Percentiles rank a stretch among this genome's conserved stretches.
These are phyloP conservation scores for Apiotrichum gracile DNA, from an alignment of 1,284 basidiomycete genomes.

Conservation along the genomic window DNA sequence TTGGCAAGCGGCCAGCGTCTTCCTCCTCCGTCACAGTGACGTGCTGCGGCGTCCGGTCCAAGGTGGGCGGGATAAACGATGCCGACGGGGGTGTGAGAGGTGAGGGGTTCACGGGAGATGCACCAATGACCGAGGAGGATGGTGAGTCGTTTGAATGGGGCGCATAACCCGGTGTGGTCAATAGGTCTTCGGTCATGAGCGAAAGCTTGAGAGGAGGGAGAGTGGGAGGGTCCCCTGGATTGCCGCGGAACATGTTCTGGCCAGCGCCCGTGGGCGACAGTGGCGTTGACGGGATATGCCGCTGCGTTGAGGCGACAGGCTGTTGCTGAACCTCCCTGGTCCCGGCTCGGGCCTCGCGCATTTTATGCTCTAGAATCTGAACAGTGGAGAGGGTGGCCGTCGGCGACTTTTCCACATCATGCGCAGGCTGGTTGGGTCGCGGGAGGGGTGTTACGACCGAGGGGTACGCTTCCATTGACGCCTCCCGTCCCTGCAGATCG, in stretches of 20 bases:
- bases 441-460: background rate
- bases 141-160: background rate
- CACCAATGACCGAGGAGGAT: background rate
- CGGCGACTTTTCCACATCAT: background rate
- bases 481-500: background rate
- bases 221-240: background rate
- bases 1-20: constrained; percentile 1
- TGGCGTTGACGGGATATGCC: background rate
- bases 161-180: background rate
- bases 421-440: background rate
- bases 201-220: background rate
- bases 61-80: no score
- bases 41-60: background rate
- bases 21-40: constrained; percentile 3
- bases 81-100: background rate
- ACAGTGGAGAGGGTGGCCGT: background rate
- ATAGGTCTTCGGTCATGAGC: background rate
- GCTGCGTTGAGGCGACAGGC: background rate
- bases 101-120: background rate
- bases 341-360: background rate
- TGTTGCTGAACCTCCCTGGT: background rate
- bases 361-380: background rate
- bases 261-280: background rate
- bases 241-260: background rate
- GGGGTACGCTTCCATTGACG: background rate